phyloP scores from a whole-genome alignment of 176 grass and related monocot genomes.

The Bolboschoenus planiculmis region DNA sequence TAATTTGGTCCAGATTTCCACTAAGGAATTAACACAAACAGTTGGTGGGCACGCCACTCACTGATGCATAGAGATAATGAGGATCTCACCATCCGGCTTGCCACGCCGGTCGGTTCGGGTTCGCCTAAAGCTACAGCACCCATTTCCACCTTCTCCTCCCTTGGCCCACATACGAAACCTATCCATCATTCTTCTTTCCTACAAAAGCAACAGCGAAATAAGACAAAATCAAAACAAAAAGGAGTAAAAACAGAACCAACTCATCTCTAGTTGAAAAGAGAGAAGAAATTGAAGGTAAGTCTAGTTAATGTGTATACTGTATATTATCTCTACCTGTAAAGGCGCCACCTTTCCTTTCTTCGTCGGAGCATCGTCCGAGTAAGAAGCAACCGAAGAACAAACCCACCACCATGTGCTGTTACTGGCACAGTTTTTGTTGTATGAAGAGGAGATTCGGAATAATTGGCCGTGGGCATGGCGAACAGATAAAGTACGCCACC shows the following conservation, averaged over 20 bases:
- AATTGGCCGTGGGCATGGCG: slow-evolving; percentile 23
- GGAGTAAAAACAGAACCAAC: background rate
- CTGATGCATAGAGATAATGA: background rate
- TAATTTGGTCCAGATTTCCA: background rate
- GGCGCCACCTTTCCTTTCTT: slow-evolving; percentile 41
- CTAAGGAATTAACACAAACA: slow-evolving; percentile 28
- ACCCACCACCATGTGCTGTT: background rate
- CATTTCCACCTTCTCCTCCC: slow-evolving; percentile 59
- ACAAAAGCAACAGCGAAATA: background rate
- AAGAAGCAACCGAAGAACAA: slow-evolving; percentile 9
- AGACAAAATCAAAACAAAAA: background rate
- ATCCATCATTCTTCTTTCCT: slow-evolving; percentile 68
- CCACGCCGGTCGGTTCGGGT: slow-evolving; percentile 38
- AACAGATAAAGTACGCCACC: slow-evolving; percentile 16
- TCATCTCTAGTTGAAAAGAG: background rate
- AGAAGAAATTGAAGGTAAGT: background rate
- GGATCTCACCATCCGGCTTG: slow-evolving; percentile 46
- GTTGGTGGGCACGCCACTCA: background rate
- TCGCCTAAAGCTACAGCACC: slow-evolving; percentile 44
- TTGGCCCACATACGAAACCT: slow-evolving; percentile 52
- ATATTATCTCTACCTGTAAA: slow-evolving; percentile 35
- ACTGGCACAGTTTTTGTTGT: background rate
- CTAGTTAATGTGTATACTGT: background rate
- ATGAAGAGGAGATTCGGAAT: background rate
- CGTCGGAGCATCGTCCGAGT: slow-evolving; percentile 19